Base-by-base conservation (phyloP, 805 yeast genomes). In the Tetrapisispora taiwanensis region DNA sequence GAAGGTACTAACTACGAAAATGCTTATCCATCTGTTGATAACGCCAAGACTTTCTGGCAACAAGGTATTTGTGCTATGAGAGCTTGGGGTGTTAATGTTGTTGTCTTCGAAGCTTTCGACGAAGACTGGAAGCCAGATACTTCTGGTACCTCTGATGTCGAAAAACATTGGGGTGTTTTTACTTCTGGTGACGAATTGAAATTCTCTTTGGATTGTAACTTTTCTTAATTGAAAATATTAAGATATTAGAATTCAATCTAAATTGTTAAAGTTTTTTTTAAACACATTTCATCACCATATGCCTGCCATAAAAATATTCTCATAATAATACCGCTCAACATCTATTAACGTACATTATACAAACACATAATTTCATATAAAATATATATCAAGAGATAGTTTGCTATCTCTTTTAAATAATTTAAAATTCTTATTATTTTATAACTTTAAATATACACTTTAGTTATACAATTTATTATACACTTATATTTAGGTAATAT, bases 91-190 rank as follows among this genome's bases (percentile, higher is more conserved):
- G 71, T 90, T 60, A 86, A 90, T 66, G 90, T 89, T 42, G 78
- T 86, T 60, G 90, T 79, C 33, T 90, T 90, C 62, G 97, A 90
- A 75, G 96, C 95, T 38, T 83, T 82, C 56, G 97, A 90, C 65
- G 97, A 90, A 75, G 74, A 83, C 49, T 90, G 97, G 95, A 90
- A 90, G 74, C 95, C 96, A 56, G 77, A 77, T 63, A 79, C 95
- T 47, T 81, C 92, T 46, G 95, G 89, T 56, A 79, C 88, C 48
- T 69, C 81, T 51, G 84, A 78, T 58, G 95, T 86, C 52, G 97
- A 90, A 75, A 79, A 83, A 66, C 79, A 87, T 74, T 90, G 96
- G 96, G 97, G 97, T 73, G 83, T 86, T 47, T 85, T 80, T 71
- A 80, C 77, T 54, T 54, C 74, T 47, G 65, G 71, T 52, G 59